Evolutionary conservation across 2,329 filamentous ascomycete genomes (phyloP).

Genomic region (Alternaria viburni): DNA sequence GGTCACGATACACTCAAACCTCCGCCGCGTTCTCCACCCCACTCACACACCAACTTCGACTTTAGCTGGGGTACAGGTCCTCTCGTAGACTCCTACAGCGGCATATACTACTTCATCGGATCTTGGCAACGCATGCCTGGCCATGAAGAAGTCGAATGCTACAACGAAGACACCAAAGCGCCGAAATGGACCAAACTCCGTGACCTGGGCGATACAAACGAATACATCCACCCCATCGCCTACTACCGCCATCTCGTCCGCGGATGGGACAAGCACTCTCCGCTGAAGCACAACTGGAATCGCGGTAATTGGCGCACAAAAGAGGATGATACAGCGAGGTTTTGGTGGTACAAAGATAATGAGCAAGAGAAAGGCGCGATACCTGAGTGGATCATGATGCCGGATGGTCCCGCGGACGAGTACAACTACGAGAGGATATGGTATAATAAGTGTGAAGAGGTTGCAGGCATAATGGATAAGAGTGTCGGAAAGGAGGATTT

Average conservation of each 20-base stretch:
- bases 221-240: conserved; percentile 57
- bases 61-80: conserved; percentile 58
- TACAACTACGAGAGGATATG: conserved; percentile 40
- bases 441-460: conserved; percentile 37
- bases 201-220: conserved; percentile 53
- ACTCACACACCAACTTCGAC: conserved; percentile 43
- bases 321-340: conserved; percentile 25
- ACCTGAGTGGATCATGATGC: conserved; percentile 42
- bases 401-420: conserved; percentile 16
- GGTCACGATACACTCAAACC: conserved; percentile 23
- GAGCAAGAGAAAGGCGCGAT: conserved; percentile 21
- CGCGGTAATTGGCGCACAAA: conserved; percentile 21
- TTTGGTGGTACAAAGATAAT: conserved; percentile 35
- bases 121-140: conserved; percentile 53
- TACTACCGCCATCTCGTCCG: conserved; percentile 34
- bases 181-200: conserved; percentile 46
- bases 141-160: conserved; percentile 47
- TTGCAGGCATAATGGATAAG: conserved; percentile 12
- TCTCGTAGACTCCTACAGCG: conserved; percentile 49
- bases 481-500: conserved; percentile 18
- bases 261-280: conserved; percentile 30
- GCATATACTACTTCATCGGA: conserved; percentile 53
- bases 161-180: conserved; percentile 38
- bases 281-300: conserved; percentile 27
- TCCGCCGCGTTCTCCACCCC: conserved; percentile 37